A percentile compares a stretch with the other conserved stretches of the same genome.
These are phyloP conservation scores for Orbilia quercus DNA, from an alignment of 2,329 filamentous ascomycete species.

Conservation along the genomic window DNA sequence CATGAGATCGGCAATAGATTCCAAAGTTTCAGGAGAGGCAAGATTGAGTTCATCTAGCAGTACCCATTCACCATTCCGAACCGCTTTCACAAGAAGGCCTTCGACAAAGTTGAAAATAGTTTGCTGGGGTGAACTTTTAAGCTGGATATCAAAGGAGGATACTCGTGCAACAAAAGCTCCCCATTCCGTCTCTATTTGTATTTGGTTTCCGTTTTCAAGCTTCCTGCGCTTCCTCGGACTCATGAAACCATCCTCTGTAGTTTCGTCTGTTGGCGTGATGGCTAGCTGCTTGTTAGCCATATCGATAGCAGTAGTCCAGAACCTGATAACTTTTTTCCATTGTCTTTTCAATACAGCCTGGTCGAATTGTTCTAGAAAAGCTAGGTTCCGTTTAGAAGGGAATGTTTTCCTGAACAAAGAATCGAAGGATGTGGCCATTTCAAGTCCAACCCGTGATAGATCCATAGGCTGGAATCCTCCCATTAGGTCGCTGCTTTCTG, in stretches of 20 bases:
- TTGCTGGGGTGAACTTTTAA: conserved; percentile 71
- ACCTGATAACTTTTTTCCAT: conserved; percentile 84
- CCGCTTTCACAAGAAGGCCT: conserved; percentile 95
- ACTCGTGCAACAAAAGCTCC: conserved; percentile 79
- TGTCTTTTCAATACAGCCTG: conserved; percentile 84
- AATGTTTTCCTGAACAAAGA: conserved; percentile 89
- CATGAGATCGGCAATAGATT: conserved; percentile 90
- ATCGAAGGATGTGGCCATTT: conserved; percentile 90
- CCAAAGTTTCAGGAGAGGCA: conserved; percentile 91
- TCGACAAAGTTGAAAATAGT: conserved; percentile 86
- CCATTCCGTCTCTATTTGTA: conserved; percentile 77
- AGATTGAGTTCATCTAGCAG: conserved; percentile 97
- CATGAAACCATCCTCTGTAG: conserved; percentile 64
- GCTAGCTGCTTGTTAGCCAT: conserved; percentile 81
- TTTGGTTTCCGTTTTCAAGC: conserved; percentile 68
- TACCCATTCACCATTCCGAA: conserved; percentile 95
- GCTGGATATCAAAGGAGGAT: conserved; percentile 64
- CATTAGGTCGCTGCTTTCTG: conserved; percentile 92
- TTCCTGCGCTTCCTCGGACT: conserved; percentile 75
- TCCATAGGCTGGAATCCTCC: conserved; percentile 98
- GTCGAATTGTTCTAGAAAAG: conserved; percentile 81
- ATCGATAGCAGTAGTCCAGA: conserved; percentile 88
- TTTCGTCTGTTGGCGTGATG: conserved; percentile 67
- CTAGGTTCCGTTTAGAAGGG: conserved; percentile 85
- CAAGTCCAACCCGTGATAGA: conserved; percentile 75